Evolutionary conservation across 192 early-diverging fungal species (phyloP), one percentile per base, ranked within the genome.

Genomic region (Umbelopsis sp.): DNA sequence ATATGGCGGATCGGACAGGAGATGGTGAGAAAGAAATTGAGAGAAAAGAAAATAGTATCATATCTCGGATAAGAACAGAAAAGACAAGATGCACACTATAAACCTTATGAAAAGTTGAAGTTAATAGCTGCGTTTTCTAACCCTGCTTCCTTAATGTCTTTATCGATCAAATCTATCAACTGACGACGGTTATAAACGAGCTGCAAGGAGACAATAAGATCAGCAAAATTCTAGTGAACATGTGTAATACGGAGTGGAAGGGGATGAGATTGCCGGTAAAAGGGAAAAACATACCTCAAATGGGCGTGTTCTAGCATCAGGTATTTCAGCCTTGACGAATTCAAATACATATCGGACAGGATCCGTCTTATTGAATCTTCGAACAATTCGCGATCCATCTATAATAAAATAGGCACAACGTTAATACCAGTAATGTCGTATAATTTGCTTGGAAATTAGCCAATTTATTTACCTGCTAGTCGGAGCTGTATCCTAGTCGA

Each of bases 401-500:
- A 67, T 69, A 24, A 12, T 25, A 0, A n/a, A 38, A 67, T 17
- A 4, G n/a, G 5, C 12, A 38, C 14, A 25, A 52, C 51, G 6
- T 0, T 25, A 52, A 50, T 22, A 9, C 22, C 10, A 44, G 29
- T 31, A 68, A 43, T 14, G 26, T 29, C 11, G 26, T 12, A 20
- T 62, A 32, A 20, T 20, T 7, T 12, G 2, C 2, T 6, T n/a
- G 9, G n/a, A n/a, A 41, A n/a, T 45, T 31, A 3, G 16, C 21
- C 66, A 41, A 41, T 49, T 31, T 45, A 36, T n/a, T n/a, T 50
- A 70, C 68, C 68, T 10, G 93, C 89, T 54, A 96, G 79, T 38
- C 93, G 88, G 69, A 97, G 82, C 74, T 96, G 94, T 62, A 98
- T 87, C 38, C 93, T 86, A 11, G 94, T 93, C 2, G 87, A 85